Percentiles rank a stretch among this genome's conserved stretches.
Evolutionary conservation across 2,329 filamentous ascomycete genomes (phyloP).

Genomic region (Cladosporium sp.): DNA sequence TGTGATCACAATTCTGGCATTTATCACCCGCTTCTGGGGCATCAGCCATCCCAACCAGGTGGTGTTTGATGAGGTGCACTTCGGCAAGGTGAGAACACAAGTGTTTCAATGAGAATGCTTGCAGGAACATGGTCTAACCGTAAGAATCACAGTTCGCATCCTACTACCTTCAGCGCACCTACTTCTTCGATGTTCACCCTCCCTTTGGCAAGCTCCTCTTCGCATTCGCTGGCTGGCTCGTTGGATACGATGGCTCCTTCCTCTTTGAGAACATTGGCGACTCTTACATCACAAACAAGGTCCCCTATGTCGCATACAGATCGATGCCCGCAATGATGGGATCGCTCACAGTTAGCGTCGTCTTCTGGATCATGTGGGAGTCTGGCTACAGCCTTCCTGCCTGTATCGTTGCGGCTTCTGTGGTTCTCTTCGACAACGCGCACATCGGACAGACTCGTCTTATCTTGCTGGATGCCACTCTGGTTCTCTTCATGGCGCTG

Average conservation of each 20-base stretch:
- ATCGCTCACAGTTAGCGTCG: conserved; percentile 87
- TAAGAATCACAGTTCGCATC: conserved; percentile 49
- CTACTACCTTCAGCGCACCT: conserved; percentile 90
- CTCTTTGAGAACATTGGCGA: conserved; percentile 99
- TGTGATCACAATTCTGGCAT: conserved; percentile 79
- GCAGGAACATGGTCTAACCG: conserved; percentile 3
- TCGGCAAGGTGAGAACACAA: conserved; percentile 77
- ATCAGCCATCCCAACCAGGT: conserved; percentile 95
- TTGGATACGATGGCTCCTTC: conserved; percentile 95
- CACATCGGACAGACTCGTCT: conserved; percentile 95
- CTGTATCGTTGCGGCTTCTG: conserved; percentile 78
- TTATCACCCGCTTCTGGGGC: conserved; percentile 91
- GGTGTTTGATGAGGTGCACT: conserved; percentile 98
- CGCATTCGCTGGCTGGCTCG: conserved; percentile 93
- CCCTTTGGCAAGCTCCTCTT: conserved; percentile 98
- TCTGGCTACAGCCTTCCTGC: conserved; percentile 95
- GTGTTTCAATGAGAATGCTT: neutral
- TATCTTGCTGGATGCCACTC: conserved; percentile 89
- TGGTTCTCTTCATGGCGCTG: conserved; percentile 94
- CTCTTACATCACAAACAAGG: conserved; percentile 94
- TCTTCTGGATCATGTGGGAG: conserved; percentile 99
- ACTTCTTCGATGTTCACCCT: conserved; percentile 99
- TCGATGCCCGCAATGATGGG: conserved; percentile 90
- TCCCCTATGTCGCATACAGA: conserved; percentile 94
- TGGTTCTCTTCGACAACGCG: conserved; percentile 94